Evolutionary conservation across 2,329 filamentous ascomycete genomes (phyloP).

Genomic region (Cercospora zeae-maydis): DNA sequence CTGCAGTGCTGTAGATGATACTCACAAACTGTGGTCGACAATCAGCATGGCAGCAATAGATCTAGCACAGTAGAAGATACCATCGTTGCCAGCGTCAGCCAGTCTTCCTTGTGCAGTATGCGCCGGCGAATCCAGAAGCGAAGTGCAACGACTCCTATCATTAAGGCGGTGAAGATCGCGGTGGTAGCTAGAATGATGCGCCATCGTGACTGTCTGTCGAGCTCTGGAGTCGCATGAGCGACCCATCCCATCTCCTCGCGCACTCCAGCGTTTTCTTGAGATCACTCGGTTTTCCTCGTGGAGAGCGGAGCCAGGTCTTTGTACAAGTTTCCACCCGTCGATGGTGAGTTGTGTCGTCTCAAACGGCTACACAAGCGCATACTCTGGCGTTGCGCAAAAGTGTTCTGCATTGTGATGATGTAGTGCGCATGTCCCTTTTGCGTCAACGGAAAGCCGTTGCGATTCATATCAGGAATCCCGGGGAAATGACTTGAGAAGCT

Average conservation of each 20-base stretch:
- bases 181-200: slow-evolving; percentile 14
- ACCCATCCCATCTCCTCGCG: slow-evolving; percentile 20
- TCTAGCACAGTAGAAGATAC: not conserved
- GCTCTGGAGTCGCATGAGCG: slow-evolving; percentile 11
- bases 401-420: not conserved
- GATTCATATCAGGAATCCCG: not conserved
- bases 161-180: slow-evolving; percentile 13
- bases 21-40: slow-evolving; percentile 13
- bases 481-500: slow-evolving; percentile 2
- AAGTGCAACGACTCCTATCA: slow-evolving; percentile 12
- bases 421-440: not conserved
- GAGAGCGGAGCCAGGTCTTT: not conserved
- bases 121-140: slow-evolving; percentile 18
- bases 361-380: not conserved
- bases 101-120: slow-evolving; percentile 18
- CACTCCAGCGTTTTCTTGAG: not conserved
- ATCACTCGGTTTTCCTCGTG: not conserved
- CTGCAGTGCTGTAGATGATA: slow-evolving; percentile 15
- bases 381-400: not conserved
- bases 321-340: not conserved
- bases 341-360: not conserved
- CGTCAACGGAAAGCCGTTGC: not conserved
- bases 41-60: not conserved
- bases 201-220: slow-evolving; percentile 17
- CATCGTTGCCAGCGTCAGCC: slow-evolving; percentile 20